Evolutionary conservation across 495 filamentous ascomycete species (phyloP).

Genomic region (Penicillium bovifimosum): DNA sequence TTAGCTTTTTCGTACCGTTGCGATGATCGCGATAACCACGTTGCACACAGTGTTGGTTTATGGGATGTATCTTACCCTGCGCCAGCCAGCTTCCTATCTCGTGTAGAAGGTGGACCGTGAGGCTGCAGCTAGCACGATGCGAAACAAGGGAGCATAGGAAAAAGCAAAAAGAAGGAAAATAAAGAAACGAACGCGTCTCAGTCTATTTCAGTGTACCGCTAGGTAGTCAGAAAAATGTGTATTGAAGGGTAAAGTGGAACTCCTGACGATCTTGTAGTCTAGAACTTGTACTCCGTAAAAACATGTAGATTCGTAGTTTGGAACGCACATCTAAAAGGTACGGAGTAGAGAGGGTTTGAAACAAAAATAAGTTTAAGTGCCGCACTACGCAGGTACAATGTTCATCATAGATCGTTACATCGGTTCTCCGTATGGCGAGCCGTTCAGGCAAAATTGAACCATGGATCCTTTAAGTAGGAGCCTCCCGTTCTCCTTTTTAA

Average conservation of each 20-base stretch:
- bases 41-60: neutral
- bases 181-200: neutral
- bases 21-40: neutral
- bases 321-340: neutral
- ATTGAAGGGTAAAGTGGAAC: conserved; percentile 1
- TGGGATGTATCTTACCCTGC: neutral
- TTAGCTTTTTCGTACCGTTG: neutral
- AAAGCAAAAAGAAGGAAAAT: conserved; percentile 4
- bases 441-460: too few relatives aligned
- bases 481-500: neutral
- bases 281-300: too few relatives aligned
- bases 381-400: neutral
- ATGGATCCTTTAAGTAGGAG: too few relatives aligned
- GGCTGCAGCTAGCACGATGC: conserved; percentile 6
- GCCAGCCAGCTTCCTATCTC: conserved; percentile 4
- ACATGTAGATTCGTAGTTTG: neutral
- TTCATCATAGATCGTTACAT: too few relatives aligned
- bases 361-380: neutral
- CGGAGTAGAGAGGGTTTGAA: neutral
- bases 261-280: conserved; percentile 9
- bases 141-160: conserved; percentile 16
- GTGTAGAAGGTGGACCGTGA: neutral
- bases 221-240: neutral
- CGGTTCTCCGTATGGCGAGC: neutral
- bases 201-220: neutral